Evolutionary conservation across 139 green algal genomes (phyloP), one percentile per base, ranked within the genome.

Genomic region (Coelastrella sp.): DNA sequence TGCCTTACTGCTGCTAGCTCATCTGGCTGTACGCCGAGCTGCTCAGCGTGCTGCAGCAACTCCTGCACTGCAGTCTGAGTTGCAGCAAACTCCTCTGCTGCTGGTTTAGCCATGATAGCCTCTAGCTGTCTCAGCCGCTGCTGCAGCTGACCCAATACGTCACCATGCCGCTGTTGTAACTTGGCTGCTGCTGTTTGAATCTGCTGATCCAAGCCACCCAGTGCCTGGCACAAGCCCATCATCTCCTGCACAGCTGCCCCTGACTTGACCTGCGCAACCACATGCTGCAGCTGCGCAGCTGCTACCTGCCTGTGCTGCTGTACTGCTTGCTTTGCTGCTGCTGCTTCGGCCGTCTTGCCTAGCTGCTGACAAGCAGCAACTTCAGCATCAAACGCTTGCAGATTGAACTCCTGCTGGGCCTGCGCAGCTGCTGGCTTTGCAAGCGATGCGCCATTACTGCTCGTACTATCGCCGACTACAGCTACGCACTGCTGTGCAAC

Each of bases 351-450:
- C 14, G 83, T 6, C 14, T 66, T 19, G 14, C 83, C 83, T 6
- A 80, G 32, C 83, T 80, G 83, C 68, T 71, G 68, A 57, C 86
- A 85, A 14, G 75, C 75, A 56, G 86, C 58, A 14, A 64, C 75
- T 64, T 60, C 86, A 59, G 75, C 74, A 7, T 85, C 59, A 71
- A 79, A 90, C 23, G 73, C 47, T 3, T 22, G 54, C 17, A 88
- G 32, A 5, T 57, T 11, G 11, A 80, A 60, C 23, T 64, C 5
- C 64, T 80, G 66, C 20, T 78, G 23, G 61, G 8, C 73, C 2
- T 22, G 73, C 16, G 73, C 77, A 61, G 1, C 54, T 57, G 4
- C 47, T 83, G 77, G 10, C 13, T 47, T 22, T 10, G 54, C 54
- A 14, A n/a, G 11, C 7, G 5, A 56, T 7, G 47, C 19, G 32